Evolutionary conservation across 2,329 filamentous ascomycete genomes (phyloP).

Genomic region (Chrysoporthe deuterocubensis): DNA sequence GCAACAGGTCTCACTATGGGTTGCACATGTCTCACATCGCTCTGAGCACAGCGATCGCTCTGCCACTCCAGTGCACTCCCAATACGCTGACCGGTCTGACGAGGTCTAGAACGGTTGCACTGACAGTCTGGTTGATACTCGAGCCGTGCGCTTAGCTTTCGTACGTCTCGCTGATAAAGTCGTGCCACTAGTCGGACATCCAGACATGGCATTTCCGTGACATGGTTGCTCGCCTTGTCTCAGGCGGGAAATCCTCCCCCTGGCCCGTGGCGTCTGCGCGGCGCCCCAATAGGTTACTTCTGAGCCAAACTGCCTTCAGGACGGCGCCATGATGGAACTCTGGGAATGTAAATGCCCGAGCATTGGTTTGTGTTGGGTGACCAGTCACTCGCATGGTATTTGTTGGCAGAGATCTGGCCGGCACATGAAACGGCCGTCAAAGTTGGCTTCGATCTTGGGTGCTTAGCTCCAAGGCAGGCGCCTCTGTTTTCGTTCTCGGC

Average conservation of each 20-base stretch:
- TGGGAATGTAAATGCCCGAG: background rate
- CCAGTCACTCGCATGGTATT: background rate
- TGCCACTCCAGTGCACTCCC: background rate
- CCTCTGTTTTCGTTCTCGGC: background rate
- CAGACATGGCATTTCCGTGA: background rate
- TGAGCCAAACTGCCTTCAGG: background rate
- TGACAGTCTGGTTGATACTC: background rate
- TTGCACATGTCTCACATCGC: conserved; percentile 16
- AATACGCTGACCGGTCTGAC: background rate
- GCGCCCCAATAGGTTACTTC: background rate
- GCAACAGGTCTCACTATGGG: background rate
- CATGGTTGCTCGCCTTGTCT: background rate
- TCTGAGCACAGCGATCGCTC: conserved; percentile 11
- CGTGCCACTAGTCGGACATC: background rate
- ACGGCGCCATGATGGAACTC: background rate
- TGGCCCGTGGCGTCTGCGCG: background rate
- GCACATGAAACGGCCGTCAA: background rate
- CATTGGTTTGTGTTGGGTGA: background rate
- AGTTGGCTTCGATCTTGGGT: background rate
- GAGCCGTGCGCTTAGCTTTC: background rate
- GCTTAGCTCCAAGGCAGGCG: background rate
- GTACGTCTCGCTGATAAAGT: background rate
- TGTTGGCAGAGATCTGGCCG: background rate
- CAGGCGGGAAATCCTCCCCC: background rate
- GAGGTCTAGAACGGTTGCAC: background rate